Percentiles rank a stretch among this genome's conserved stretches.
phyloP scores from a whole-genome alignment of 2,329 filamentous ascomycete species.

The Zasmidium cellare region DNA sequence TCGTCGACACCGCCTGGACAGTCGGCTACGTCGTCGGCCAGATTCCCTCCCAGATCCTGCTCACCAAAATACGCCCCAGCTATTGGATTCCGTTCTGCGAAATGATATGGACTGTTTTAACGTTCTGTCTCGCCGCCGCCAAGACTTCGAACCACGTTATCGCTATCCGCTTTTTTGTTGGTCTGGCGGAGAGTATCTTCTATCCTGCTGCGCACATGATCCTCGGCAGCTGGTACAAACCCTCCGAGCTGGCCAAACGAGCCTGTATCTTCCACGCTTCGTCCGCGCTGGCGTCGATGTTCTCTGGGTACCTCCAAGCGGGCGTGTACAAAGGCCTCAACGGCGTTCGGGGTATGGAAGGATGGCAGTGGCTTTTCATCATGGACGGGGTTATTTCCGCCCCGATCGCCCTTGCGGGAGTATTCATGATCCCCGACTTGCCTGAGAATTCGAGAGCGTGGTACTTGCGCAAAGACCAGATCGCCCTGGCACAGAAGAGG shows the following conservation, averaged over 20 bases:
- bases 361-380: conserved; percentile 51
- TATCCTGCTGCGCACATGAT: conserved; percentile 56
- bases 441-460: conserved; percentile 53
- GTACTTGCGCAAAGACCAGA: conserved; percentile 46
- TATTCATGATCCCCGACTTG: conserved; percentile 51
- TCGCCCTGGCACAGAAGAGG: conserved; percentile 48
- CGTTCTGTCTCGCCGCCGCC: conserved; percentile 44
- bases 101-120: conserved; percentile 52
- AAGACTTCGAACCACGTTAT: conserved; percentile 48
- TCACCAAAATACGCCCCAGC: conserved; percentile 50
- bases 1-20: conserved; percentile 58
- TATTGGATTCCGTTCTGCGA: conserved; percentile 53
- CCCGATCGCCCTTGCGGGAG: conserved; percentile 53
- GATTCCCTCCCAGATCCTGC: conserved; percentile 38
- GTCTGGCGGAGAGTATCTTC: conserved; percentile 51
- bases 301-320: conserved; percentile 57
- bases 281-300: conserved; percentile 47
- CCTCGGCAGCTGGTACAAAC: conserved; percentile 54
- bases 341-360: conserved; percentile 39
- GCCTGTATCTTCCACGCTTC: conserved; percentile 55
- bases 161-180: conserved; percentile 52
- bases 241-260: conserved; percentile 53
- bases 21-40: conserved; percentile 51
- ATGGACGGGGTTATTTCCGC: conserved; percentile 54
- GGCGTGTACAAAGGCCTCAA: conserved; percentile 51